Evolutionary conservation across 139 green algal genomes (phyloP).

Genomic region (Protoeuglena noctilucae): DNA sequence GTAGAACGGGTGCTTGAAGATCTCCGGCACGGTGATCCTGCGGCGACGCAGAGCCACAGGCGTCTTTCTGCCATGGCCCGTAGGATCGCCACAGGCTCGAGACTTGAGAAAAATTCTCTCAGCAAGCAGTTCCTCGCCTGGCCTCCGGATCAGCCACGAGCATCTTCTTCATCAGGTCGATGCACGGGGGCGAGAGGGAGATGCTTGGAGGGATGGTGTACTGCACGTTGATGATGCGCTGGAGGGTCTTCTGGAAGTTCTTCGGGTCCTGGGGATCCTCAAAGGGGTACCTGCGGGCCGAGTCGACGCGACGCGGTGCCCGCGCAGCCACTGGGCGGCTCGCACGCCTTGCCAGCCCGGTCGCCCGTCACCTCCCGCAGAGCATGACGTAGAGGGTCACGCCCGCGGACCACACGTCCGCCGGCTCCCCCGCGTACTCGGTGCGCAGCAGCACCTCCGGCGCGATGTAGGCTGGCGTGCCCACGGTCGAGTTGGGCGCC

Average conservation of each 20-base stretch:
- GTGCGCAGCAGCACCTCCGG: conserved; percentile 38
- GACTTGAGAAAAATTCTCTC: too few species aligned
- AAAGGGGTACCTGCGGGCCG: conserved; percentile 42
- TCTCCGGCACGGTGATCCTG: conserved; percentile 24
- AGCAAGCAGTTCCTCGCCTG: too few species aligned
- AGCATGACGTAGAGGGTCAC: conserved; percentile 66
- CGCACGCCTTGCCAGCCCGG: too few species aligned
- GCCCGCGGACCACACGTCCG: conserved; percentile 59
- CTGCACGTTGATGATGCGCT: background rate
- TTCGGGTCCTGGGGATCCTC: conserved; percentile 29
- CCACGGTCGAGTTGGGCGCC: conserved; percentile 39
- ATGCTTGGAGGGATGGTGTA: background rate
- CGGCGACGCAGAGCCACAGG: too few species aligned
- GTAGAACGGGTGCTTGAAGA: conserved; percentile 31
- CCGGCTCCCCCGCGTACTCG: conserved; percentile 33
- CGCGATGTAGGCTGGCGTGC: conserved; percentile 66
- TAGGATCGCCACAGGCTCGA: too few species aligned
- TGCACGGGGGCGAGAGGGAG: background rate
- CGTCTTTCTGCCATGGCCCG: too few species aligned
- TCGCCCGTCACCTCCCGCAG: too few species aligned
- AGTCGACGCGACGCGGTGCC: too few species aligned
- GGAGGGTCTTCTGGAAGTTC: conserved; percentile 34
- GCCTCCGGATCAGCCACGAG: conserved; percentile 22
- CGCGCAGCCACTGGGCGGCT: too few species aligned
- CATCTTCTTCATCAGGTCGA: conserved; percentile 22